Evolutionary conservation across 2,329 filamentous ascomycete genomes (phyloP).

Genomic region (Coniella vitis): DNA sequence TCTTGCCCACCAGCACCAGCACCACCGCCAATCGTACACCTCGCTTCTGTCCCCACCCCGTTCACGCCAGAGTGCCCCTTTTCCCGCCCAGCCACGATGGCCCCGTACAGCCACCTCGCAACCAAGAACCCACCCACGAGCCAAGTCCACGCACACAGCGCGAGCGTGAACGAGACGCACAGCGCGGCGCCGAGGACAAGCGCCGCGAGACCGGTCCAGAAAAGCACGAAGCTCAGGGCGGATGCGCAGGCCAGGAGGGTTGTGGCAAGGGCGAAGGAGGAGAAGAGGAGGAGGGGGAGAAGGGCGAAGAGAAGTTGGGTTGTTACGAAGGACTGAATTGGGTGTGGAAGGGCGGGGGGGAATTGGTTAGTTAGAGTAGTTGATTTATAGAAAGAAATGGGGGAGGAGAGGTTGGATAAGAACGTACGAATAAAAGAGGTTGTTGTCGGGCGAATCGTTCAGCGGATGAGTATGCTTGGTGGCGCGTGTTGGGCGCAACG

Average conservation of each 20-base stretch:
- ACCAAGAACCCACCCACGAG: conserved; percentile 52
- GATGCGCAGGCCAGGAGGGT: conserved; percentile 55
- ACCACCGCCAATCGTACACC: no score
- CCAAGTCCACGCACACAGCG: conserved; percentile 61
- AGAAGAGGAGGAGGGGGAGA: conserved; percentile 62
- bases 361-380: not conserved
- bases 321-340: conserved; percentile 56
- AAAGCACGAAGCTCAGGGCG: conserved; percentile 58
- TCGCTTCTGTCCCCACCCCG: no score
- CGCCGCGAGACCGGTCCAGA: conserved; percentile 60
- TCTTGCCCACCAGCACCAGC: no score
- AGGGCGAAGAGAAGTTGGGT: conserved; percentile 59
- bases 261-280: conserved; percentile 56
- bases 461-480: conserved; percentile 46
- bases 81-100: conserved; percentile 12
- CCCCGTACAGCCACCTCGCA: conserved; percentile 41
- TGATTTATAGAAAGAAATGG: not conserved
- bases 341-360: not conserved
- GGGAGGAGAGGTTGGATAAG: not conserved
- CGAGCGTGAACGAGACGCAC: conserved; percentile 56
- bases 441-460: conserved; percentile 53
- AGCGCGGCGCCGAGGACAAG: conserved; percentile 63
- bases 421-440: conserved; percentile 62
- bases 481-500: conserved; percentile 55
- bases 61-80: not conserved